phyloP scores from a whole-genome alignment of 176 grass and related monocot genomes.

The Triticum aestivum region DNA sequence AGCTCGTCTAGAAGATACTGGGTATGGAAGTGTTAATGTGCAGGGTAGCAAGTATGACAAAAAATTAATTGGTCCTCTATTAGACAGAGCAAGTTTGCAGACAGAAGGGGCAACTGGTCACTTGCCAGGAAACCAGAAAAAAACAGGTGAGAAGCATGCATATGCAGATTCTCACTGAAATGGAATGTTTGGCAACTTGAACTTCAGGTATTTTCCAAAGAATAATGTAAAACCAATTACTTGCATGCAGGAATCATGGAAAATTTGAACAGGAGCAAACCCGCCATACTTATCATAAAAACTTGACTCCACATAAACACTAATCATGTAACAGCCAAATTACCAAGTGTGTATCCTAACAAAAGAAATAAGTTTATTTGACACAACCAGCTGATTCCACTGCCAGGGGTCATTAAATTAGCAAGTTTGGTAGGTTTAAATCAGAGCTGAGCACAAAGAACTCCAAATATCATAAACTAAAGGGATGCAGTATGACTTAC shows the following conservation, averaged over 20 bases:
- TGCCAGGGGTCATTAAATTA: background rate
- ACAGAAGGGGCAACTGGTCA: background rate
- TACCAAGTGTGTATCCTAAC: constrained; percentile 5
- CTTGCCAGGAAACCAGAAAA: background rate
- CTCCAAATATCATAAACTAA: constrained; percentile 28
- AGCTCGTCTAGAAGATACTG: background rate
- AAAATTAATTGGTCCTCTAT: background rate
- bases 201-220: constrained; percentile 11
- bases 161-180: background rate
- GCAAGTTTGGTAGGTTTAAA: constrained; percentile 5
- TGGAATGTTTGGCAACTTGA: background rate
- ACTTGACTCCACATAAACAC: background rate
- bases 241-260: background rate
- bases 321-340: constrained; percentile 11
- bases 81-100: background rate
- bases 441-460: constrained; percentile 16
- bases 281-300: constrained; percentile 17
- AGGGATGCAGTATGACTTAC: constrained; percentile 59
- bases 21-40: background rate
- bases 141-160: background rate
- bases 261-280: background rate
- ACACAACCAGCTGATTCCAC: background rate
- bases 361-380: constrained; percentile 4
- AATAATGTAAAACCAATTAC: constrained; percentile 7
- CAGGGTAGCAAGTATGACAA: constrained; percentile 8